phyloP scores from a whole-genome alignment of 306 rosid genomes.

The Fagus crenata region DNA sequence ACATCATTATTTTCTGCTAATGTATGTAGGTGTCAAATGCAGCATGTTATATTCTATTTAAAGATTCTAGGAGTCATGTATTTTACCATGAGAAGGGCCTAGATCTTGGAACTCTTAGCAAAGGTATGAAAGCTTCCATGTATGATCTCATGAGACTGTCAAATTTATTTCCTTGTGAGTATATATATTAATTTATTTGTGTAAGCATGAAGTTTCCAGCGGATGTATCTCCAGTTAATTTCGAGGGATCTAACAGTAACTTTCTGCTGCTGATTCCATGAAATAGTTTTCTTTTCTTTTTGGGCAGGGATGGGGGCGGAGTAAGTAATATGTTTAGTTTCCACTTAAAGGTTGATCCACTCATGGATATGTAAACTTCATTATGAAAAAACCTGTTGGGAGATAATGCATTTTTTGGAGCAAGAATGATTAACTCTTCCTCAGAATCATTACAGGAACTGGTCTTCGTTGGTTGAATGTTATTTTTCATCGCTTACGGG shows the following conservation, averaged over 20 bases:
- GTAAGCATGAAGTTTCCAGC: neutral
- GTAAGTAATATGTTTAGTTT: neutral
- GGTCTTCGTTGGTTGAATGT: neutral
- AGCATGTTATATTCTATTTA: constrained; percentile 57
- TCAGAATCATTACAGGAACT: neutral
- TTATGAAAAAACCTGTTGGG: neutral
- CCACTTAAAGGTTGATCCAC: neutral
- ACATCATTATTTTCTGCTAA: constrained; percentile 22
- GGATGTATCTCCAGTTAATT: neutral
- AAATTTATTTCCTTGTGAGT: neutral
- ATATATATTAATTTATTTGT: neutral
- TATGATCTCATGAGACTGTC: neutral
- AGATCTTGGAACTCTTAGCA: constrained; percentile 49
- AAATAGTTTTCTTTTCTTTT: neutral
- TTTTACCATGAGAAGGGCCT: constrained; percentile 51
- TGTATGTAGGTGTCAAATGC: constrained; percentile 54
- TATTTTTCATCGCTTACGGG: neutral
- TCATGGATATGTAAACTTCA: neutral
- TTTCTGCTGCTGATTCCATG: neutral
- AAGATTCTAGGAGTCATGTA: constrained; percentile 54
- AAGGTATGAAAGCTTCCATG: constrained; percentile 53
- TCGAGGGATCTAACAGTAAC: neutral
- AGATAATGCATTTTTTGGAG: neutral
- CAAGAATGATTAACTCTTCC: too few species aligned
- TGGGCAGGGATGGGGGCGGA: neutral